Evolutionary conservation across 106 monocot species (phyloP), one percentile per base, ranked within the genome.

Genomic region (Dendrobium huoshanense): DNA sequence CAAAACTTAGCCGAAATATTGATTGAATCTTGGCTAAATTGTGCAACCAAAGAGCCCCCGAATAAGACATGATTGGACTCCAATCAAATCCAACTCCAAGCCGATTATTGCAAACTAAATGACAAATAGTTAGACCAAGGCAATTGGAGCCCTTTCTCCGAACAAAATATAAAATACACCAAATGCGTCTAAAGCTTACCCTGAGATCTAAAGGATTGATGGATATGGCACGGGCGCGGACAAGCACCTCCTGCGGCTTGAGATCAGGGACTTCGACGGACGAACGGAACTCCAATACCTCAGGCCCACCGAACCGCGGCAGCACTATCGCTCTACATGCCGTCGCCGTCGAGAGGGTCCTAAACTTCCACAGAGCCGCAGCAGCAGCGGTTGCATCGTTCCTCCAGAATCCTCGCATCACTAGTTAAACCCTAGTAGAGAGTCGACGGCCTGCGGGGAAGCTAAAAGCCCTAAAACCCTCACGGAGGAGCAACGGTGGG

Each of bases 271-370:
- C 88, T 27, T 37, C 22, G 72, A 98, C 89, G 13, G 48, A 79
- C 16, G 75, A 55, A 20, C 86, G 89, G 10, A 98, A 27, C 85
- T 98, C 91, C 55, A 98, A 89, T 20, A 87, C 94, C 75, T 95
- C 92, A 0, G 98, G 95, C 5, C 95, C 92, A 8, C 98, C 98
- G 84, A 92, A 95, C 24, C 95, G 92, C 70, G 95, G 91, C 75
- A 98, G 85, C 4, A 98, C 47, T 5, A 95, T 91, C 0, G 98
- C 98, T 24, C 95, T 86, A 80, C 87, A 92, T 33, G 67, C 16
- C 67, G 77, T 44, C 55, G 83, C 54, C 31, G 88, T 78, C 18
- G 83, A 75, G 22, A 87, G 41, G 37, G 74, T 41, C 29, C 80
- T 74, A 31, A 74, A 61, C 20, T 68, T 58, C 41, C 49, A 22